These are phyloP conservation scores for Sanghuangporus sanghuang DNA, from an alignment of 1,284 basidiomycete genomes.

Conservation along the genomic window DNA sequence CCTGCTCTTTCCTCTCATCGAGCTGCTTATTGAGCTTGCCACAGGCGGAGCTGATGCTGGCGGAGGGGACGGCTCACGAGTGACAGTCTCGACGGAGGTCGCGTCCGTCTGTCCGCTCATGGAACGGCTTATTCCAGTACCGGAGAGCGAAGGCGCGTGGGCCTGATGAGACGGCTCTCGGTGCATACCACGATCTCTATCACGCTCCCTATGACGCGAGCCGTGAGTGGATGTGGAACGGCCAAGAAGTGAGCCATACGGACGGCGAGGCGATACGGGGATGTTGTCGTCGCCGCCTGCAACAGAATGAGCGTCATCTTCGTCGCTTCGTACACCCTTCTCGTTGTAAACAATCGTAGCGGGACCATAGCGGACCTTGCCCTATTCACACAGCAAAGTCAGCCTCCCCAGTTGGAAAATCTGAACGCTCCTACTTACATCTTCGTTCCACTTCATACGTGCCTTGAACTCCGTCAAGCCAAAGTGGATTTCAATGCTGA, in stretches of 20 bases:
- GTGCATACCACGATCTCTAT: background rate
- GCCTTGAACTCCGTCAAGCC: constrained; percentile 76
- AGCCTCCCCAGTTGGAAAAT: constrained; percentile 11
- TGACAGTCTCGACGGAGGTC: constrained; percentile 2
- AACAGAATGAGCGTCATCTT: constrained; percentile 47
- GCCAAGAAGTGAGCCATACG: constrained; percentile 5
- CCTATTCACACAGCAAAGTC: constrained; percentile 32
- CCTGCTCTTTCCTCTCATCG: background rate
- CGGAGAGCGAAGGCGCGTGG: background rate
- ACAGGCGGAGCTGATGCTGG: background rate
- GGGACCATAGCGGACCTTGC: constrained; percentile 43
- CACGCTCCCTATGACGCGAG: background rate
- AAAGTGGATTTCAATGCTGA: constrained; percentile 77
- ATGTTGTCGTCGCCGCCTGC: constrained; percentile 27
- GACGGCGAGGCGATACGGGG: constrained; percentile 14
- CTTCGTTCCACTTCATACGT: constrained; percentile 75
- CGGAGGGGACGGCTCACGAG: background rate
- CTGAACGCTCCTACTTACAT: constrained; percentile 38
- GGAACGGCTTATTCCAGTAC: background rate
- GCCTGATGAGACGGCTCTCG: background rate
- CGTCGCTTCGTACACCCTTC: constrained; percentile 63
- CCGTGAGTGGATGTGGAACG: background rate
- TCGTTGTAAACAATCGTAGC: constrained; percentile 78
- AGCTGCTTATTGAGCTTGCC: background rate
- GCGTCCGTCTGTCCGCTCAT: constrained; percentile 5